Conservation (phyloP, 371 early-diverging fungal species). For the Ordospora colligata region DNA sequence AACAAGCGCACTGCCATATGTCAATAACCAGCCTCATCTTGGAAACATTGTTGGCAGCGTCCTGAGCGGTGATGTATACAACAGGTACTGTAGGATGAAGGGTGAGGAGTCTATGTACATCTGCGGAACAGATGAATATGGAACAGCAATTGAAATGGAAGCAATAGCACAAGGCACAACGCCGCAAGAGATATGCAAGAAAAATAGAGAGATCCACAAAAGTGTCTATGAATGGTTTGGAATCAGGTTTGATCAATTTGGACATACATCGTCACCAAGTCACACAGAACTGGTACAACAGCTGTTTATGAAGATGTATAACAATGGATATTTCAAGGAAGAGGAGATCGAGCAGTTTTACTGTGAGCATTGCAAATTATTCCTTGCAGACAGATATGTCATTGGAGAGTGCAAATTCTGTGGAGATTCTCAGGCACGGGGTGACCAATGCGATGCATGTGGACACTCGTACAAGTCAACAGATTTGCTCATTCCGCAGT, state of each 20-base stretch:
- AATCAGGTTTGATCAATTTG: slow-evolving; percentile 87
- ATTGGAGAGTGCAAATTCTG: slow-evolving; percentile 87
- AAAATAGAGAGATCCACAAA: slow-evolving; percentile 77
- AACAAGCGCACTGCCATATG: slow-evolving; percentile 95
- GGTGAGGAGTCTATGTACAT: slow-evolving; percentile 81
- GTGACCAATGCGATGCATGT: slow-evolving; percentile 98
- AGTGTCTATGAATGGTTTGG: slow-evolving; percentile 88
- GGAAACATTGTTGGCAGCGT: slow-evolving; percentile 98
- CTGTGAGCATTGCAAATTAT: slow-evolving; percentile 80
- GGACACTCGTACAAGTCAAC: slow-evolving; percentile 76
- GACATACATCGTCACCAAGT: slow-evolving; percentile 76
- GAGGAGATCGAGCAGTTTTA: slow-evolving; percentile 75
- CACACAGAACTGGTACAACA: slow-evolving; percentile 84
- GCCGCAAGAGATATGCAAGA: slow-evolving; percentile 85
- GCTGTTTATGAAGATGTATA: slow-evolving; percentile 72
- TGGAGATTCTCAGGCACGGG: slow-evolving; percentile 70
- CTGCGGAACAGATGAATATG: slow-evolving; percentile 99
- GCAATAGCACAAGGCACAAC: slow-evolving; percentile 64
- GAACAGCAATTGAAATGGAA: slow-evolving; percentile 98
- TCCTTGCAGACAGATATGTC: slow-evolving; percentile 95
- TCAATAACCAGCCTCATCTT: slow-evolving; percentile 97
- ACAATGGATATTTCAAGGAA: slow-evolving; percentile 68
- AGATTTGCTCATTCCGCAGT: slow-evolving; percentile 83
- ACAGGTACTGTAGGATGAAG: slow-evolving; percentile 78
- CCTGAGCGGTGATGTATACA: slow-evolving; percentile 90